Conservation (phyloP, 306 rosid species). For the Lotus japonicus region DNA sequence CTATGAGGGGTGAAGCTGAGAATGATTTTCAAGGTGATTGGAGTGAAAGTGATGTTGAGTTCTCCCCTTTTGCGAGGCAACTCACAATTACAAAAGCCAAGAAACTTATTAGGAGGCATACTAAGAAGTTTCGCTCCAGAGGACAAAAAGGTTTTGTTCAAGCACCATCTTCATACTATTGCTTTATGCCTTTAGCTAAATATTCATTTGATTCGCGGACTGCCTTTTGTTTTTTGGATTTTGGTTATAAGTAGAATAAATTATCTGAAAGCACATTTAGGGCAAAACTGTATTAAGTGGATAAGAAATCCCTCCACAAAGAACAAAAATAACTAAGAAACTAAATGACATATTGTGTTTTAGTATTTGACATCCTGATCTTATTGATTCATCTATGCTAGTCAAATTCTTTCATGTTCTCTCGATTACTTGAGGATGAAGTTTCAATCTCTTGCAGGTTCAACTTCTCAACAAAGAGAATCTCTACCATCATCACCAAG, state of each 20-base stretch:
- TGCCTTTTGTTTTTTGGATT: background rate
- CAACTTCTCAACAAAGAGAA: conserved; percentile 76
- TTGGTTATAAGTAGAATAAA: background rate
- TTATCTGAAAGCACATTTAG: background rate
- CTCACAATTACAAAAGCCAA: conserved; percentile 88
- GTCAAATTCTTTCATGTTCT: background rate
- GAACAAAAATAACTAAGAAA: background rate
- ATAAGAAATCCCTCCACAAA: background rate
- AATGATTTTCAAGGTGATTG: conserved; percentile 91
- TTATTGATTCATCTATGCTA: background rate
- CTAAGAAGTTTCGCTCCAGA: conserved; percentile 80
- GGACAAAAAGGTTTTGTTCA: conserved; percentile 72
- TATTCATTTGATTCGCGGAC: conserved; percentile 2
- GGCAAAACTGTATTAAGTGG: background rate
- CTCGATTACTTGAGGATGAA: conserved; percentile 26
- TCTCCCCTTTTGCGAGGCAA: conserved; percentile 90
- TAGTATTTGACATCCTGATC: background rate
- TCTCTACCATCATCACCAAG: conserved; percentile 82
- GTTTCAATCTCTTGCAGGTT: conserved; percentile 45
- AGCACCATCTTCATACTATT: background rate
- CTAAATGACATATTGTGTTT: background rate
- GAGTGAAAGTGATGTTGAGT: conserved; percentile 89
- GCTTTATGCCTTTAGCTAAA: background rate
- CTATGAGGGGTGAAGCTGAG: conserved; percentile 96
- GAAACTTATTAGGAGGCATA: conserved; percentile 88